Percentiles rank a stretch among this genome's conserved stretches.
Evolutionary conservation across 257 asterid species (phyloP).

Genomic region (Oldenlandia corymbosa): DNA sequence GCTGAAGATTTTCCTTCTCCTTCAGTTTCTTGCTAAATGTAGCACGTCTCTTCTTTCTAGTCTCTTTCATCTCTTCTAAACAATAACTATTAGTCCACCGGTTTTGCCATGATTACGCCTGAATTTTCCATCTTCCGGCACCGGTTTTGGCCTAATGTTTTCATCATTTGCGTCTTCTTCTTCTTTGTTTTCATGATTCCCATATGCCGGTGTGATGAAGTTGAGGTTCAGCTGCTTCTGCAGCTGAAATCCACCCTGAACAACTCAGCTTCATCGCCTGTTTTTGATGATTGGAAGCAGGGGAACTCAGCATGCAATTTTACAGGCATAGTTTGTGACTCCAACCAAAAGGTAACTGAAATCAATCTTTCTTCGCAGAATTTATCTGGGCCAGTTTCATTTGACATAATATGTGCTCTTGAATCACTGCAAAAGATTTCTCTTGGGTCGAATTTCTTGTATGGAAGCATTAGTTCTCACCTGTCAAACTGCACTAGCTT

Average conservation of each 20-base stretch:
- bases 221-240: constrained; percentile 25
- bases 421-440: constrained; percentile 27
- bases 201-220: neutral
- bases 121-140: constrained; percentile 15
- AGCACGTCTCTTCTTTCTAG: neutral
- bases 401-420: constrained; percentile 35
- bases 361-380: constrained; percentile 30
- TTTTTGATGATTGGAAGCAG: constrained; percentile 29
- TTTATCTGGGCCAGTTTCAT: constrained; percentile 30
- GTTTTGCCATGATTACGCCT: constrained; percentile 20
- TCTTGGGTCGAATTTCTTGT: constrained; percentile 28
- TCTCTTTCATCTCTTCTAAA: neutral
- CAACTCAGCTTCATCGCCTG: constrained; percentile 12
- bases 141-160: neutral
- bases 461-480: constrained; percentile 26
- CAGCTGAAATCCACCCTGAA: constrained; percentile 28
- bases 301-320: constrained; percentile 23
- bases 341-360: constrained; percentile 28
- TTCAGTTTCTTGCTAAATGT: neutral
- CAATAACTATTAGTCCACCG: too few species aligned
- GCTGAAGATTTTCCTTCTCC: too few species aligned
- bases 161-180: constrained; percentile 3
- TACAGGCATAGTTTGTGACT: constrained; percentile 31
- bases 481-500: constrained; percentile 29
- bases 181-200: constrained; percentile 8